Evolutionary conservation across 306 rosid genomes (phyloP).

Genomic region (Calophaca sinica): DNA sequence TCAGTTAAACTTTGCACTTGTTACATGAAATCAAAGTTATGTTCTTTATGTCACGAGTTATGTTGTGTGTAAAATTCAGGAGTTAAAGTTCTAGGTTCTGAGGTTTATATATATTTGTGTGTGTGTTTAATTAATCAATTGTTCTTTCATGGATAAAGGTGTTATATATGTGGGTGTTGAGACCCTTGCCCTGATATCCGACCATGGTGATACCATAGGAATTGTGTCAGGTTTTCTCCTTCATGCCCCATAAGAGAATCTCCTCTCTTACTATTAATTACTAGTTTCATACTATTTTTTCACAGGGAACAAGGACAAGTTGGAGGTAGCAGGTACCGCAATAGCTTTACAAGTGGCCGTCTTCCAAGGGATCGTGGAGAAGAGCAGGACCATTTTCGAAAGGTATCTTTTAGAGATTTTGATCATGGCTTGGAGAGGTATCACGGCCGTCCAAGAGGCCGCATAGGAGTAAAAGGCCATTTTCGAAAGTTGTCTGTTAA

Average conservation of each 20-base stretch:
- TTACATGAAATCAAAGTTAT: not conserved
- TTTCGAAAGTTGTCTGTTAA: slow-evolving; percentile 46
- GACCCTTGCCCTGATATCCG: slow-evolving; percentile 8
- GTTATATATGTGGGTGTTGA: slow-evolving; percentile 9
- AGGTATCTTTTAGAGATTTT: slow-evolving; percentile 48
- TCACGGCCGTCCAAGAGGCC: slow-evolving; percentile 32
- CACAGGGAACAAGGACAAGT: slow-evolving; percentile 44
- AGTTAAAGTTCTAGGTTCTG: not conserved
- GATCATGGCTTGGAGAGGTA: slow-evolving; percentile 55
- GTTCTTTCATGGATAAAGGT: slow-evolving; percentile 6
- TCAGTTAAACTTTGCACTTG: slow-evolving; percentile 11
- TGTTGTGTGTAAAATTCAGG: slow-evolving; percentile 20
- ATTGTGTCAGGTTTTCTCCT: slow-evolving; percentile 27
- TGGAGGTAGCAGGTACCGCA: slow-evolving; percentile 38
- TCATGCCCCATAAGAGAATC: not conserved
- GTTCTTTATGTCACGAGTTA: not conserved
- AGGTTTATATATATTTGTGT: not conserved
- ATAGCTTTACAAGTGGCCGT: slow-evolving; percentile 7
- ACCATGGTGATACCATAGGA: slow-evolving; percentile 3
- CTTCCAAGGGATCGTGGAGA: slow-evolving; percentile 42
- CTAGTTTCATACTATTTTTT: slow-evolving; percentile 23
- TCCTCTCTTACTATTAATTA: slow-evolving; percentile 7
- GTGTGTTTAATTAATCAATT: not conserved
- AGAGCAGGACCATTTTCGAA: slow-evolving; percentile 24
- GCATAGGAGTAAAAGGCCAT: slow-evolving; percentile 28